A percentile compares a stretch with the other conserved stretches of the same genome.
Conservation (phyloP, 1,284 basidiomycete species). For the Xerocomus nothofagi region DNA sequence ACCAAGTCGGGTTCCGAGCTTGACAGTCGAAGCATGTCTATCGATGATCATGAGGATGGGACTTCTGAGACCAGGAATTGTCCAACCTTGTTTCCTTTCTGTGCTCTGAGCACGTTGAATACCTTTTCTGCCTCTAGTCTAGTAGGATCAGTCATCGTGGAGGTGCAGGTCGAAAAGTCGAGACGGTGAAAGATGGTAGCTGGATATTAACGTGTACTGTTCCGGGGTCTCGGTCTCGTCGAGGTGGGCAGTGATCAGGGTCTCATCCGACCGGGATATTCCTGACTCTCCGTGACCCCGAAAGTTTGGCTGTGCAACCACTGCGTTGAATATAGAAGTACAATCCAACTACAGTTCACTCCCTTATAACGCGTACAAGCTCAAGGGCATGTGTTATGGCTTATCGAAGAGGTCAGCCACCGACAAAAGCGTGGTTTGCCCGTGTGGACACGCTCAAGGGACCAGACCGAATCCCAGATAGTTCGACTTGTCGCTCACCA, state of each 20-base stretch:
- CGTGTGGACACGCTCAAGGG: conserved; percentile 9
- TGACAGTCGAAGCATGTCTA: conserved; percentile 97
- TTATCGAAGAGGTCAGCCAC: too few relatives aligned
- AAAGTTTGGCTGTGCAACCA: too few relatives aligned
- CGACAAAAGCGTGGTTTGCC: too few relatives aligned
- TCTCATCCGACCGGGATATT: background rate
- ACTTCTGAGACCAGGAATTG: background rate
- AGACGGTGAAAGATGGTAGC: conserved; percentile 6
- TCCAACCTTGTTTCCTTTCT: conserved; percentile 88
- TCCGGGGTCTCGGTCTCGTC: conserved; percentile 13
- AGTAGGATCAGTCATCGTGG: conserved; percentile 64
- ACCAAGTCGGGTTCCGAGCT: conserved; percentile 97
- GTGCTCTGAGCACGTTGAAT: conserved; percentile 73
- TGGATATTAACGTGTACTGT: conserved; percentile 19
- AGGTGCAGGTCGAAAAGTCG: conserved; percentile 8
- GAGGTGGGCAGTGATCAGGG: conserved; percentile 11
- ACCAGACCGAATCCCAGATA: conserved; percentile 14
- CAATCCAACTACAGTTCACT: too few relatives aligned
- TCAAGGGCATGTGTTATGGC: too few relatives aligned
- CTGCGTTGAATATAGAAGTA: too few relatives aligned
- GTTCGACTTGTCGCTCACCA: conserved; percentile 35
- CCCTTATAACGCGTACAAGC: too few relatives aligned
- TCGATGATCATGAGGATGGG: conserved; percentile 13
- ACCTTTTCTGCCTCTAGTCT: conserved; percentile 78
- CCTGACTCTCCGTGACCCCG: too few relatives aligned